A percentile compares a stretch with the other conserved stretches of the same genome.
Conservation (phyloP, 345 rosid species). For the Raphanus sativus region DNA sequence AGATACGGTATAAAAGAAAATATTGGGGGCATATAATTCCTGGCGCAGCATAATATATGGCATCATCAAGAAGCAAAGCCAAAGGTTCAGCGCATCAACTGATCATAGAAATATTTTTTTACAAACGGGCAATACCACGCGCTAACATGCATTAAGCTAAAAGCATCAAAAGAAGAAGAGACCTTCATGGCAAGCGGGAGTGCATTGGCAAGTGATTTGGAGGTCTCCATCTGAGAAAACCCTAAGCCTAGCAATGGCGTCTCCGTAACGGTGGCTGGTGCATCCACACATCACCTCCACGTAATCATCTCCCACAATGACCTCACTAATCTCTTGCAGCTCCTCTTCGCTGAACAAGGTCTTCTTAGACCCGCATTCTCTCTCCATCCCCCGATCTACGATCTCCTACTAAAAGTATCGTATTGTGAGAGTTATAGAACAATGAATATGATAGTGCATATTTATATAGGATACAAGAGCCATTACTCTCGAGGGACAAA, state of each 20-base stretch:
- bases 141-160: slow-evolving; percentile 26
- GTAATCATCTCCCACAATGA: slow-evolving; percentile 60
- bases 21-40: not conserved
- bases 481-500: slow-evolving; percentile 6
- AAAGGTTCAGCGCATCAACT: not conserved
- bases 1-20: not conserved
- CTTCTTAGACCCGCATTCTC: slow-evolving; percentile 43
- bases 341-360: slow-evolving; percentile 76
- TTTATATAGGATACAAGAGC: slow-evolving; percentile 13
- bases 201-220: slow-evolving; percentile 91
- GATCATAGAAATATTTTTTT: not conserved
- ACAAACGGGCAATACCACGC: not conserved
- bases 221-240: slow-evolving; percentile 85
- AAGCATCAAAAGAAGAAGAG: slow-evolving; percentile 18
- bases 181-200: slow-evolving; percentile 97
- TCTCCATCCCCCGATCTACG: slow-evolving; percentile 44
- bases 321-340: slow-evolving; percentile 76
- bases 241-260: slow-evolving; percentile 96
- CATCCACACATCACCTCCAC: slow-evolving; percentile 97
- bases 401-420: slow-evolving; percentile 4
- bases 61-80: not conserved
- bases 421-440: not conserved
- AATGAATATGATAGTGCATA: not conserved
- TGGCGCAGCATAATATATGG: not conserved
- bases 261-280: slow-evolving; percentile 97